A percentile compares a stretch with the other conserved stretches of the same genome.
These are phyloP conservation scores for Sporormia fimetaria DNA, from an alignment of 495 filamentous ascomycete species.

Conservation along the genomic window DNA sequence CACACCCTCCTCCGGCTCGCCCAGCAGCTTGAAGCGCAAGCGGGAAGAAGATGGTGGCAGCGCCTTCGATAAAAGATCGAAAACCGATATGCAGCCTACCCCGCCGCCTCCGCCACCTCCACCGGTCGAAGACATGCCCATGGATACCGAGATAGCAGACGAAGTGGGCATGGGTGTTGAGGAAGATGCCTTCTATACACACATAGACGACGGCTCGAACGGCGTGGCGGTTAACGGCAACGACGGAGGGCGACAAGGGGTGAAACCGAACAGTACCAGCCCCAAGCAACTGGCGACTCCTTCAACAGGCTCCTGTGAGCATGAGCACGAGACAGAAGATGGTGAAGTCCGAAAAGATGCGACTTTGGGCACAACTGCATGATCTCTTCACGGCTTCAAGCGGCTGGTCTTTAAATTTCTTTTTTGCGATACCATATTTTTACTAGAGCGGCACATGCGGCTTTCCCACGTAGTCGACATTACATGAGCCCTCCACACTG, in stretches of 20 bases:
- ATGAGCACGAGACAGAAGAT: constrained; percentile 6
- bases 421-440: no score
- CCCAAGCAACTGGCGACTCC: constrained; percentile 30
- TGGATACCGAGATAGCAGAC: constrained; percentile 15
- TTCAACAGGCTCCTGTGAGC: constrained; percentile 21
- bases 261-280: constrained; percentile 1
- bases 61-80: constrained; percentile 29
- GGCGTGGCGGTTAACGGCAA: constrained; percentile 7
- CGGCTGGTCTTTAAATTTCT: no score
- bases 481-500: no score
- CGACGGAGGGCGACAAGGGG: constrained; percentile 7
- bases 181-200: background rate
- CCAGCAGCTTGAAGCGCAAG: constrained; percentile 52
- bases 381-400: no score
- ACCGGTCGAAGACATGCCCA: constrained; percentile 20
- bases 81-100: constrained; percentile 33
- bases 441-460: no score
- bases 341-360: no score
- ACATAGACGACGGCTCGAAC: background rate
- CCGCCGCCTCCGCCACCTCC: constrained; percentile 34
- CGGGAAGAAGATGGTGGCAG: constrained; percentile 34
- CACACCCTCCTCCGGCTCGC: constrained; percentile 23
- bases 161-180: constrained; percentile 1
- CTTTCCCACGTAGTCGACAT: no score
- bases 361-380: no score